These are phyloP conservation scores for Zancudomyces culisetae DNA, from an alignment of 371 early-diverging fungal species.

Conservation along the genomic window DNA sequence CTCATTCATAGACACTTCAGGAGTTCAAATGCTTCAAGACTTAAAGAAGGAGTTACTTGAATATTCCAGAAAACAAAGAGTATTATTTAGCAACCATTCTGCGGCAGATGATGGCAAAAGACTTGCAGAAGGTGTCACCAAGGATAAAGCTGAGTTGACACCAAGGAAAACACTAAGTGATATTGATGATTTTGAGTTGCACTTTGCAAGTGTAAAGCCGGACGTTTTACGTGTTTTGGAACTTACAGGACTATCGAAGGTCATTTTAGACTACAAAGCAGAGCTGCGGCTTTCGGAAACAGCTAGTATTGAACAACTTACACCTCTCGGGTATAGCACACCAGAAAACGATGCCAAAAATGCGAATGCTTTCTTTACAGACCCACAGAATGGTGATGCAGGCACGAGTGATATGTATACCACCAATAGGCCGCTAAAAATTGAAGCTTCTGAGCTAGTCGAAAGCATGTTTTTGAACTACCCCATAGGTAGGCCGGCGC, in stretches of 20 bases:
- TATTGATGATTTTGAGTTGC: conserved; percentile 2
- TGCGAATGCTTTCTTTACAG: too few species aligned
- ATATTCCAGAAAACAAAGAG: conserved; percentile 4
- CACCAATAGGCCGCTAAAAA: background rate
- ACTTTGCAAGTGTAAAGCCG: conserved; percentile 4
- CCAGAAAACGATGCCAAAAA: too few species aligned
- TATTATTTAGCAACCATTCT: background rate
- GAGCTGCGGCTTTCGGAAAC: background rate
- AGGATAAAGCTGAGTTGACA: too few species aligned
- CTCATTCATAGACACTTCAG: conserved; percentile 57
- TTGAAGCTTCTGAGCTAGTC: background rate
- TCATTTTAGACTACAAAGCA: background rate
- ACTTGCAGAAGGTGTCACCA: background rate
- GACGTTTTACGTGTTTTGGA: conserved; percentile 2
- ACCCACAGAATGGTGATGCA: background rate
- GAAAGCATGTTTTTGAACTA: background rate
- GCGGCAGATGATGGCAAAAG: too few species aligned
- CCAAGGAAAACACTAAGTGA: background rate
- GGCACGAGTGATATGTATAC: too few species aligned
- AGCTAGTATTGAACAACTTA: background rate
- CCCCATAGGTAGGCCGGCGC: background rate
- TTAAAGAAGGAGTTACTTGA: conserved; percentile 18
- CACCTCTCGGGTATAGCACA: too few species aligned
- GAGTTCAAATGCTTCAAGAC: conserved; percentile 47
- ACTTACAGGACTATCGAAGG: background rate